Conservation (phyloP, 164 flowering plant genomes). For the Euptelea pleiosperma region DNA sequence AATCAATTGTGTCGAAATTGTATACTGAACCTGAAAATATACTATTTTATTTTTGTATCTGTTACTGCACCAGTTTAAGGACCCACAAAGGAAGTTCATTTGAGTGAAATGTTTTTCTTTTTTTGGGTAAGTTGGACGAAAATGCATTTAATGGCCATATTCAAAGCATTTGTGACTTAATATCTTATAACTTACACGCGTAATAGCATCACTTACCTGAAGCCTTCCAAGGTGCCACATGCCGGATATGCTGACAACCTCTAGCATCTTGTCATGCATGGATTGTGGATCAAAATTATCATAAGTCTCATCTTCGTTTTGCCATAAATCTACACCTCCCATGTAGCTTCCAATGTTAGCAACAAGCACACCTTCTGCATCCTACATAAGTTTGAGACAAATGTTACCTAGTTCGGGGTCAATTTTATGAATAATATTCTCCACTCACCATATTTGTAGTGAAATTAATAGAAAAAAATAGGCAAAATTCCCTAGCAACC, state of each 20-base stretch:
- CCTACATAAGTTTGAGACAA: conserved; percentile 37
- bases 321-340: conserved; percentile 99
- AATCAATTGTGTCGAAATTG: too few species aligned
- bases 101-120: too few species aligned
- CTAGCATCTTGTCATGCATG: conserved; percentile 96
- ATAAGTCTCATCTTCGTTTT: conserved; percentile 84
- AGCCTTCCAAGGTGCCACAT: conserved; percentile 99
- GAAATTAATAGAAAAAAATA: background rate
- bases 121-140: too few species aligned
- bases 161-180: too few species aligned
- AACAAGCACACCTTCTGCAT: conserved; percentile 98
- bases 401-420: background rate
- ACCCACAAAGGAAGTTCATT: too few species aligned
- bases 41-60: too few species aligned
- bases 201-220: conserved; percentile 48
- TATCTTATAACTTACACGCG: too few species aligned
- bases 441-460: background rate
- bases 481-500: background rate
- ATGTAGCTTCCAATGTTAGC: conserved; percentile 98
- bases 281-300: conserved; percentile 95
- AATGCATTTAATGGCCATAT: too few species aligned
- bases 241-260: conserved; percentile 97
- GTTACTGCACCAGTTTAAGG: too few species aligned
- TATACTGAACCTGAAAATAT: too few species aligned
- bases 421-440: background rate